Conservation (phyloP, 768 basidiomycete species). For the Leucocoprinus sp. region DNA sequence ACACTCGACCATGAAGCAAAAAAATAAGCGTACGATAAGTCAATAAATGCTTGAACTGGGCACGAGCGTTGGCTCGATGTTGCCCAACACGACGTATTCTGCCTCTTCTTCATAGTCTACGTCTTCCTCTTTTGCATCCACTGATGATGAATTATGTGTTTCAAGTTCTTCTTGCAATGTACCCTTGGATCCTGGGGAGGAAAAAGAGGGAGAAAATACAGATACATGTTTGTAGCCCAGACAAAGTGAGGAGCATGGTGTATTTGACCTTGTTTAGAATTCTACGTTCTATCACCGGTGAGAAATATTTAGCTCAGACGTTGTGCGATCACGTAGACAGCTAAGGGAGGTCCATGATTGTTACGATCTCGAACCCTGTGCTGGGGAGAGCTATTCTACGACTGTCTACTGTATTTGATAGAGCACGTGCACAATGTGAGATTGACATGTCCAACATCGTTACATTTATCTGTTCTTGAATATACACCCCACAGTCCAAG, state of each 20-base stretch:
- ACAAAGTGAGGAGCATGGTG: conserved; percentile 27
- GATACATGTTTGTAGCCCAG: conserved; percentile 58
- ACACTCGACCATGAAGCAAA: not conserved
- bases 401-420: too few relatives aligned
- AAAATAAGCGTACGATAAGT: conserved; percentile 51
- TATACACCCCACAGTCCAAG: too few relatives aligned
- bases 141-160: conserved; percentile 11
- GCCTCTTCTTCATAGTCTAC: conserved; percentile 43
- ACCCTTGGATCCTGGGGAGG: not conserved
- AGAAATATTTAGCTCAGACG: too few relatives aligned
- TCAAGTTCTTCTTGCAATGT: conserved; percentile 16
- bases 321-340: too few relatives aligned
- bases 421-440: too few relatives aligned
- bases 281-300: too few relatives aligned
- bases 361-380: too few relatives aligned
- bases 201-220: conserved; percentile 1
- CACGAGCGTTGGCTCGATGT: conserved; percentile 65
- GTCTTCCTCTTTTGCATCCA: conserved; percentile 58
- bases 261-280: too few relatives aligned
- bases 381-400: too few relatives aligned
- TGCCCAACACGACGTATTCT: conserved; percentile 62
- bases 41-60: conserved; percentile 64
- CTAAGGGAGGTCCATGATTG: too few relatives aligned
- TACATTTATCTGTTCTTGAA: too few relatives aligned
- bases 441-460: too few relatives aligned